phyloP scores from a whole-genome alignment of 2,329 filamentous ascomycete species.

The Diaporthe sp. region DNA sequence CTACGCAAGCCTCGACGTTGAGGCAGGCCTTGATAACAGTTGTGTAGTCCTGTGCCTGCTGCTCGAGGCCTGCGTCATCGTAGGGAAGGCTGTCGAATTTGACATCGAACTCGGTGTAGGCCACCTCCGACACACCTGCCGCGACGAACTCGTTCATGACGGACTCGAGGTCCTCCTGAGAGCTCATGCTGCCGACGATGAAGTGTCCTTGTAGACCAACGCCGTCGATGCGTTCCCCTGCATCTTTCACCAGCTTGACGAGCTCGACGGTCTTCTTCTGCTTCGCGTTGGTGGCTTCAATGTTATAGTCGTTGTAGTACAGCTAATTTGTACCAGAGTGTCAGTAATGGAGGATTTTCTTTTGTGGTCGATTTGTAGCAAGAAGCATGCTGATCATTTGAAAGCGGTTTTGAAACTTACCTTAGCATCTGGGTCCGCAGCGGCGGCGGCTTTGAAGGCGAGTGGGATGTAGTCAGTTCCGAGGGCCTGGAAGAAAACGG shows the following conservation, averaged over 20 bases:
- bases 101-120: slow-evolving; percentile 74
- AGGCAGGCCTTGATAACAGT: slow-evolving; percentile 55
- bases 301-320: slow-evolving; percentile 65
- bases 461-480: slow-evolving; percentile 71
- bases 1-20: slow-evolving; percentile 54
- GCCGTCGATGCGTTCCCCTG: slow-evolving; percentile 70
- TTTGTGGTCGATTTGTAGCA: neutral
- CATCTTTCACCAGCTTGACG: slow-evolving; percentile 59
- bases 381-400: neutral
- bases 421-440: slow-evolving; percentile 61
- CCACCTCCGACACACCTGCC: slow-evolving; percentile 66
- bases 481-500: slow-evolving; percentile 68
- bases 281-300: slow-evolving; percentile 66
- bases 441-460: slow-evolving; percentile 69
- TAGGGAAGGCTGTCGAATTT: slow-evolving; percentile 58
- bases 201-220: slow-evolving; percentile 75
- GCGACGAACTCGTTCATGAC: slow-evolving; percentile 65
- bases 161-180: slow-evolving; percentile 57
- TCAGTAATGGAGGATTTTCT: neutral
- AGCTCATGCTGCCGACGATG: slow-evolving; percentile 65
- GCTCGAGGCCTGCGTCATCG: slow-evolving; percentile 54
- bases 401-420: neutral
- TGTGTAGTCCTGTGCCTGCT: slow-evolving; percentile 63
- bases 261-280: slow-evolving; percentile 59
- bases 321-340: slow-evolving; percentile 59